phyloP scores from a whole-genome alignment of 2,329 filamentous ascomycete genomes.

The Dothideomycetidae sp. region DNA sequence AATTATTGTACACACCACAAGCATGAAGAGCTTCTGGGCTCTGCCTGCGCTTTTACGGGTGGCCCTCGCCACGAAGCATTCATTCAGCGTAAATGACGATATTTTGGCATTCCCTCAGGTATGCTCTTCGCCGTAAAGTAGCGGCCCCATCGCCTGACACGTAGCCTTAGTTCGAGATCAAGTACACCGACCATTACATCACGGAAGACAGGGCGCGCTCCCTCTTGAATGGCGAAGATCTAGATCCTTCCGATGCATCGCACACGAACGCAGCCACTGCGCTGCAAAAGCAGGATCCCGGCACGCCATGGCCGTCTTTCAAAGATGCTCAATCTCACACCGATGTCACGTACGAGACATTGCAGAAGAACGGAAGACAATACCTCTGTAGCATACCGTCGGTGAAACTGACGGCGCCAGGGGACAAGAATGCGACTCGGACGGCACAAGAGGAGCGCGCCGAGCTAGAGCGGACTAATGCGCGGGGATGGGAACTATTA shows the following conservation, averaged over 20 bases:
- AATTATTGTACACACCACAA: no score
- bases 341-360: slow-evolving; percentile 45
- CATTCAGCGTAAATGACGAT: slow-evolving; percentile 81
- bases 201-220: slow-evolving; percentile 54
- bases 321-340: slow-evolving; percentile 7
- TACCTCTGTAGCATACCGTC: slow-evolving; percentile 79
- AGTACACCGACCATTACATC: slow-evolving; percentile 59
- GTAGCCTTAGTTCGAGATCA: slow-evolving; percentile 55
- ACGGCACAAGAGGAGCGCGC: slow-evolving; percentile 55
- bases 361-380: slow-evolving; percentile 53
- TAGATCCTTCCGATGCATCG: slow-evolving; percentile 12
- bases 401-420: slow-evolving; percentile 36
- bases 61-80: slow-evolving; percentile 39
- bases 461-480: slow-evolving; percentile 62
- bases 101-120: slow-evolving; percentile 78
- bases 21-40: slow-evolving; percentile 35
- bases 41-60: slow-evolving; percentile 33
- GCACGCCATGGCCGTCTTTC: slow-evolving; percentile 1
- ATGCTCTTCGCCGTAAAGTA: no score
- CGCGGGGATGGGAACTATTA: slow-evolving; percentile 67
- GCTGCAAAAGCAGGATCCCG: slow-evolving; percentile 6
- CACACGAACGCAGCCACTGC: slow-evolving; percentile 13
- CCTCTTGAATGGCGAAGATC: slow-evolving; percentile 13
- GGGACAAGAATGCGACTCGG: slow-evolving; percentile 18
- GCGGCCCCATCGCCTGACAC: background rate